Percentiles rank a stretch among this genome's conserved stretches.
phyloP scores from a whole-genome alignment of 2,329 filamentous ascomycete species.

The Akanthomyces uredinophilus region DNA sequence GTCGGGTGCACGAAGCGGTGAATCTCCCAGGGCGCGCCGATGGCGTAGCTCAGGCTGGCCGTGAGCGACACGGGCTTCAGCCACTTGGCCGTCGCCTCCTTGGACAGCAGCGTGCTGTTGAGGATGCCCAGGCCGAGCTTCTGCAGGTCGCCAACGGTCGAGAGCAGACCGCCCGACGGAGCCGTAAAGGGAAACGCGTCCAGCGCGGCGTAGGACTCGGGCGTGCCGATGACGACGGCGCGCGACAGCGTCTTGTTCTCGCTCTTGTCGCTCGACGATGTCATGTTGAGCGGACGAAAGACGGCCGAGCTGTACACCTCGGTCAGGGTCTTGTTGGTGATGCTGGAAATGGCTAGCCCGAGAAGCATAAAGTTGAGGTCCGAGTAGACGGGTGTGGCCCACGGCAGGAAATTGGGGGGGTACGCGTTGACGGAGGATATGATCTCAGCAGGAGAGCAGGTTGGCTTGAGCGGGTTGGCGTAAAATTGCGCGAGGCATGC shows the following conservation, averaged over 20 bases:
- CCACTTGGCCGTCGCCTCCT: constrained; percentile 24
- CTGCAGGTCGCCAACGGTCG: constrained; percentile 3
- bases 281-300: constrained; percentile 11
- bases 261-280: constrained; percentile 2
- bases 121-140: constrained; percentile 7
- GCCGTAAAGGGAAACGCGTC: not conserved
- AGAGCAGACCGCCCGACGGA: constrained; percentile 4
- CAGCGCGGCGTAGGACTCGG: not conserved
- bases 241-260: constrained; percentile 2
- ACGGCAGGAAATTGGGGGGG: not conserved
- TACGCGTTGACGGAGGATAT: not conserved
- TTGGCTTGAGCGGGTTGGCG: not conserved
- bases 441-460: not conserved
- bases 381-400: constrained; percentile 6
- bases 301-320: constrained; percentile 1
- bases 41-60: constrained; percentile 32
- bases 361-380: constrained; percentile 10
- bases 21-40: constrained; percentile 38
- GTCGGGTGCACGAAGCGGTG: constrained; percentile 28
- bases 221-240: not conserved
- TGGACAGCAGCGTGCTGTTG: not conserved
- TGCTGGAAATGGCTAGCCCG: not conserved
- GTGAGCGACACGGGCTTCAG: constrained; percentile 36
- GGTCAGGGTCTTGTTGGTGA: not conserved
- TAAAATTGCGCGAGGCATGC: not conserved